Base-by-base conservation (phyloP, 768 basidiomycete species). In the Thelephora ganbajun region DNA sequence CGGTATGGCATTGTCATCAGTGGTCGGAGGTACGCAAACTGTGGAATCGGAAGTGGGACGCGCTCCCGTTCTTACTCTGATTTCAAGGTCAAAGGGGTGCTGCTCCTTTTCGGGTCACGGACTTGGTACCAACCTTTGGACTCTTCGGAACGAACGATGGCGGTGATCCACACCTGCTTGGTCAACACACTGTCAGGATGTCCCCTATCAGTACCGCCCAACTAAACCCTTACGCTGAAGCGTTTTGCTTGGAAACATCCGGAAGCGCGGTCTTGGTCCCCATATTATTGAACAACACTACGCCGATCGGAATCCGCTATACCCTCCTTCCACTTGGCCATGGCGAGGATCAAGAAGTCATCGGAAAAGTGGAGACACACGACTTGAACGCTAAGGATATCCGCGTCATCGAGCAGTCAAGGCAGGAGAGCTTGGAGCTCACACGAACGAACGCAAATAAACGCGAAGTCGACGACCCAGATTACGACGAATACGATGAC, bases 121-220 rank as follows among this genome's bases (percentile, higher is more conserved):
- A 74, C 53, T 52, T 76, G 18, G 54, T 83, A 18, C 62, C 70
- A 7, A 63, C 71, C 22, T 56, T 77, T 13, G 70, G 69, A 12
- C 72, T 22, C 4, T 41, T 81, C 36, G 75, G 75, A 14, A 61
- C 72, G 18, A 57, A 56, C 35, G 58, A 56, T 14, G 57, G 63
- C 1, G 69, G 66, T 35, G 80, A 85, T 52, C 60, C 66, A 3
- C 80, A 87, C 58, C 66, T 88, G 6, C 73, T 80, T 30, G 93
- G 93, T 33, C 83, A 91, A 61, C 89, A 93, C 58, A 92, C 89
- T 0, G 83, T 98, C 45, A 79, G 84, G 53, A 82, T 93, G 74
- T 88, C 90, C 0, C 92, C 92, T 9, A 90, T 89, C 56, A 89
- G 91, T 60, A 96, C 92, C 2, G 93, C 92, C 3, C 80, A 83